Percentiles rank a stretch among this genome's conserved stretches.
phyloP scores from a whole-genome alignment of 2,329 filamentous ascomycete species.

The Davidsoniella australis region DNA sequence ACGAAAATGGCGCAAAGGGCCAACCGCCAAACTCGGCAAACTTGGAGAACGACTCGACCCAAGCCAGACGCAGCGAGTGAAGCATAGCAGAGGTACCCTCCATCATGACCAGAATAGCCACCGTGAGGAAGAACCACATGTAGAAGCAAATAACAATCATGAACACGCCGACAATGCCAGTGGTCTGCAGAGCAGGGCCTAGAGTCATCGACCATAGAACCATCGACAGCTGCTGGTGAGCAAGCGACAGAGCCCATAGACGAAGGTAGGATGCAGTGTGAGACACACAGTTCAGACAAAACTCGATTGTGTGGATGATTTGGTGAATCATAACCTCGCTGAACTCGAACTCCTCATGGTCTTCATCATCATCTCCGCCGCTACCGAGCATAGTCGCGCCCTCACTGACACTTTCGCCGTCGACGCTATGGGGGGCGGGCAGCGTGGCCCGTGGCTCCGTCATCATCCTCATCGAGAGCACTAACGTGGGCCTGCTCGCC shows the following conservation, averaged over 20 bases:
- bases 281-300: slow-evolving; percentile 96
- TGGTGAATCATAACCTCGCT: slow-evolving; percentile 97
- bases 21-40: slow-evolving; percentile 85
- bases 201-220: slow-evolving; percentile 97
- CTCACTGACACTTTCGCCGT: slow-evolving; percentile 52
- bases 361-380: slow-evolving; percentile 40
- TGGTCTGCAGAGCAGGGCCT: slow-evolving; percentile 51
- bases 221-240: slow-evolving; percentile 91
- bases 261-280: slow-evolving; percentile 97
- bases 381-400: slow-evolving; percentile 78
- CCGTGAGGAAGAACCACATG: slow-evolving; percentile 72
- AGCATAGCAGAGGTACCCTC: slow-evolving; percentile 86
- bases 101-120: slow-evolving; percentile 69
- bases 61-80: slow-evolving; percentile 78
- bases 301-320: slow-evolving; percentile 97
- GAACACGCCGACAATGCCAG: slow-evolving; percentile 53
- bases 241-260: slow-evolving; percentile 92
- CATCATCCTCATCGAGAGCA: slow-evolving; percentile 77
- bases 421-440: slow-evolving; percentile 18
- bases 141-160: slow-evolving; percentile 70
- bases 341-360: slow-evolving; percentile 95
- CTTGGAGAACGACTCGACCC: slow-evolving; percentile 97
- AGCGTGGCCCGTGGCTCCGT: slow-evolving; percentile 26
- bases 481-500: slow-evolving; percentile 78
- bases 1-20: slow-evolving; percentile 78